Base-by-base conservation (phyloP, 176 grass and related monocot genomes). In the sorghum (Sorghum bicolor) region DNA sequence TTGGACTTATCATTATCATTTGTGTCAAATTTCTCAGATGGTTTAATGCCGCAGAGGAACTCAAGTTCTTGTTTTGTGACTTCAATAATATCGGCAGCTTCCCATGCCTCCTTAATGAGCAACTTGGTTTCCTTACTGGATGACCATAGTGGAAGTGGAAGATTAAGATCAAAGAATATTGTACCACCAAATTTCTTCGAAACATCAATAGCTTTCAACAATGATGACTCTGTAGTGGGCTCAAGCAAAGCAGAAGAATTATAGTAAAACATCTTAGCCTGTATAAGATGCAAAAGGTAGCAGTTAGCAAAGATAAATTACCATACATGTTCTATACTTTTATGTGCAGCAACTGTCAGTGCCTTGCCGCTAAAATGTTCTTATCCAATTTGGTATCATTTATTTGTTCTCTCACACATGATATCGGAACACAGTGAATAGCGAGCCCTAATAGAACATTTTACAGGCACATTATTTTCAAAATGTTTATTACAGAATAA, bases 211-310 rank as follows among this genome's bases (percentile, higher is more conserved):
- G 86, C 88, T 82, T 95, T 85, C 75, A 87, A 75, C 53, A 94
- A 82, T 60, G 91, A 80, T 28, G 89, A 74, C 74, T 70, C 43
- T 45, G 81, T 78, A 17, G 62, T 89, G 9, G 64, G 57, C 77
- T 98, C 91, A 43, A 95, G 84, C 40, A 98, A 88, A 48, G 91
- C 85, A 45, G 87, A 98, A 2, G 96, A 93, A 79, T 89, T 95
- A 63, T 93, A 93, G 72, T 98, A 98, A 80, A 98, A 89, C 93
- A 98, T 93, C 74, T 95, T 98, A 81, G 85, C 93, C 96, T 98
- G 86, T 84, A 91, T 64, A 81, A 87, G 19, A 88, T 64, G 45
- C 10, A 84, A 34, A 87, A 72, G 14, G 80, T 12, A 83, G 10
- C 64, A 32, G 64, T 68, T 47, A 79, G 75, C 0, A 33, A 84